Evolutionary conservation across 169 alveolate genomes (phyloP), one percentile per base, ranked within the genome.

Genomic region (Amoebophrya sp.): DNA sequence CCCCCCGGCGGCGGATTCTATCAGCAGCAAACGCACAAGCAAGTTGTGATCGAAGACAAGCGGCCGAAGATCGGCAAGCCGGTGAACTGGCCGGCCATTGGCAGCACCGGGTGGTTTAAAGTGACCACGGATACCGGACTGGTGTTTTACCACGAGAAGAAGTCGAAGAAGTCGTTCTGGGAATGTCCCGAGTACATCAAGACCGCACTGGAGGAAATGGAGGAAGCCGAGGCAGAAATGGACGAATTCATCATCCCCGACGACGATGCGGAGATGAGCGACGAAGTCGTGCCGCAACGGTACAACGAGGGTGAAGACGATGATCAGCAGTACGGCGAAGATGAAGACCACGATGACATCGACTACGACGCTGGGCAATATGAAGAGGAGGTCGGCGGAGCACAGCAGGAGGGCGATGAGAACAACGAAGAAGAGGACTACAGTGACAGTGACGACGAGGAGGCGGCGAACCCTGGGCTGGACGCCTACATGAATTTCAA

Each of bases 161-260:
- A 66, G 35, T 7, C 83, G 38, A 25, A n/a, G 32, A 66, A 2
- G 83, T 25, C 39, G 7, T 2, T 25, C 10, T 66, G 83, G 83
- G 32, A 12, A 7, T 2, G 10, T 2, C 83, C 83, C 7, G 38
- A 25, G 83, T 2, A 66, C 1, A 25, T 66, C 29, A n/a, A 18
- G 38, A 2, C 2, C 12, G 83, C 12, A 66, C 83, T 66, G 29
- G 83, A 18, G 1, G 83, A 66, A 25, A 18, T 66, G 35, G 83
- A 66, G 29, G 83, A 18, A 66, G 83, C 83, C 32, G 83, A 66
- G 10, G 83, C 29, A 0, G 83, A 66, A n/a, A 2, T 66, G 7
- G 83, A 66, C 83, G 83, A 66, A 0, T 66, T 66, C 83, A 25
- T 66, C 35, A 66, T 66, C 32, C 83, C 83, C 35, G 83, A 66